Conservation (phyloP, 139 green algal genomes). For the Dunaliella primolecta region DNA sequence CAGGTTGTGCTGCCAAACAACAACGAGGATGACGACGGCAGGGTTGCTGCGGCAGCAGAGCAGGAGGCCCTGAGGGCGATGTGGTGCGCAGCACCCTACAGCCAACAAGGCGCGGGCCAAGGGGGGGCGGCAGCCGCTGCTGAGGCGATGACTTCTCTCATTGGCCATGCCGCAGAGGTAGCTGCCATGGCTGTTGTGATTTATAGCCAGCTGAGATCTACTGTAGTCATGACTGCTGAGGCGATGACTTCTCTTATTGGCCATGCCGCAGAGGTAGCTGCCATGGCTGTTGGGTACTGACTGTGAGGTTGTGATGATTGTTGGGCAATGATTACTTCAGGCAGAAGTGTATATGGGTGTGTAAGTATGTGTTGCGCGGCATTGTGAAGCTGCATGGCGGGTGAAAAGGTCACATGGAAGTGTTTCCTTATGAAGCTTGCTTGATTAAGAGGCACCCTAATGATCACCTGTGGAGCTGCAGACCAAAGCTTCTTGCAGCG, state of each 20-base stretch:
- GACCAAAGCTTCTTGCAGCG: too few relatives aligned
- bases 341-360: neutral
- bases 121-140: neutral
- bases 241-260: neutral
- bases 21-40: slow-evolving; percentile 13
- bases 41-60: slow-evolving; percentile 7
- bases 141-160: neutral
- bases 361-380: neutral
- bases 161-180: neutral
- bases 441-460: neutral
- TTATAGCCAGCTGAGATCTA: neutral
- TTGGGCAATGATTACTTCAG: neutral
- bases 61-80: slow-evolving; percentile 25
- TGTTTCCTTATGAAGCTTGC: neutral
- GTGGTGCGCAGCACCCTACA: slow-evolving; percentile 28
- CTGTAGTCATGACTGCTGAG: neutral
- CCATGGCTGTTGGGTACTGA: neutral
- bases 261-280: neutral
- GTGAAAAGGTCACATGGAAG: too few relatives aligned
- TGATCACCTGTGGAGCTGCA: too few relatives aligned
- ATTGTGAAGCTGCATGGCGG: neutral
- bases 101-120: neutral
- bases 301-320: neutral
- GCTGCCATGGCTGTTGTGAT: neutral
- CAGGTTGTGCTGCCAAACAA: neutral